These are phyloP conservation scores for Diaporthe sp. DNA, from an alignment of 2,329 filamentous ascomycete genomes.

Conservation along the genomic window DNA sequence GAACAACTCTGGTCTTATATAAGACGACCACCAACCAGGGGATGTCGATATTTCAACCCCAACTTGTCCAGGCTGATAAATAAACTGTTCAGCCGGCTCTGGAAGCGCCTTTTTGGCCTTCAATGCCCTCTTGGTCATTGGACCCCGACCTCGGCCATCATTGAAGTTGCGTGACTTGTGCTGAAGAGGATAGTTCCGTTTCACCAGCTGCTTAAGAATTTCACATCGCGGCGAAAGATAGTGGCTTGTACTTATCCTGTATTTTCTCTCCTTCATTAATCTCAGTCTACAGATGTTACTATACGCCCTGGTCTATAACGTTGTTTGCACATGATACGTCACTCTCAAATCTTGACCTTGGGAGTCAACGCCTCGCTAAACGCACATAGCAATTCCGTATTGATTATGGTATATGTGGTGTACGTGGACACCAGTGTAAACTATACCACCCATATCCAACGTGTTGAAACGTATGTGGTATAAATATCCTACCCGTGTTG, in stretches of 20 bases:
- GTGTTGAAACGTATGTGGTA: constrained; percentile 17
- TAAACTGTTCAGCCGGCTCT: neutral
- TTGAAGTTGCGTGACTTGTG: no score
- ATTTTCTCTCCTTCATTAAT: no score
- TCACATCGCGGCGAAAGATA: neutral
- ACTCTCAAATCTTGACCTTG: neutral
- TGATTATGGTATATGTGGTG: neutral
- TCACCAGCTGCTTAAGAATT: neutral
- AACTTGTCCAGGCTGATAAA: neutral
- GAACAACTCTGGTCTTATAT: neutral
- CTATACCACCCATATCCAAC: neutral
- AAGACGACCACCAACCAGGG: neutral
- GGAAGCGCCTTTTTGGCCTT: neutral
- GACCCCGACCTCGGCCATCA: neutral
- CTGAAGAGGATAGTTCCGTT: neutral
- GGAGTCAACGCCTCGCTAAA: neutral
- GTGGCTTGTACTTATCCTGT: neutral
- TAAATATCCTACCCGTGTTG: neutral
- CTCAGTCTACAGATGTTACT: neutral
- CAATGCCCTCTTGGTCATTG: neutral
- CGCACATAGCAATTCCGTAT: neutral
- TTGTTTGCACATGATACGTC: neutral
- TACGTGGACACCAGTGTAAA: neutral
- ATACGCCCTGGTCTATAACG: neutral
- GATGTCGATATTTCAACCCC: neutral